phyloP scores from a whole-genome alignment of 2,329 filamentous ascomycete genomes.

The Aspergillus pseudotamarii region DNA sequence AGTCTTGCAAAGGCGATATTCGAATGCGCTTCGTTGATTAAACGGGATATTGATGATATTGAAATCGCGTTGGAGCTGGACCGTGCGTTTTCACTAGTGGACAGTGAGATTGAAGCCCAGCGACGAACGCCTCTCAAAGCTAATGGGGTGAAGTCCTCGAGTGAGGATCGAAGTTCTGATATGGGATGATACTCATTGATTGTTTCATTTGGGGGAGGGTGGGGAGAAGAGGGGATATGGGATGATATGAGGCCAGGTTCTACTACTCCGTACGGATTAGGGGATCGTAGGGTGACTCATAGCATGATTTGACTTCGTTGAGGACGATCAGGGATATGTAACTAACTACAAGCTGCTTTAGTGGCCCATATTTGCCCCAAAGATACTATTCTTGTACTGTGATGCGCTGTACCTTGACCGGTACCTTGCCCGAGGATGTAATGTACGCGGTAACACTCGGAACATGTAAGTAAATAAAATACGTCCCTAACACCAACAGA shows the following conservation, averaged over 20 bases:
- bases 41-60: slow-evolving; percentile 21
- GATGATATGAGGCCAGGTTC: not conserved
- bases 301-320: not conserved
- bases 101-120: slow-evolving; percentile 34
- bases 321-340: not conserved
- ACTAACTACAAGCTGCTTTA: not conserved
- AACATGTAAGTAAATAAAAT: not conserved
- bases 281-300: not conserved
- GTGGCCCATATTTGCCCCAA: not conserved
- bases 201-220: not conserved
- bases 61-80: slow-evolving; percentile 28
- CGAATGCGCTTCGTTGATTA: slow-evolving; percentile 31
- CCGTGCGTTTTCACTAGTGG: slow-evolving; percentile 28
- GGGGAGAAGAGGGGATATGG: not conserved
- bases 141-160: not conserved
- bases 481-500: not conserved
- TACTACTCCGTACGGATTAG: not conserved
- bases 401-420: not conserved
- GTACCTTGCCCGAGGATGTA: slow-evolving; percentile 2
- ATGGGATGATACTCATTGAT: not conserved
- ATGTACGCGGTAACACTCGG: slow-evolving; percentile 6
- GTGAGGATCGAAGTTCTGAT: not conserved
- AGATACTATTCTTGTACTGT: not conserved
- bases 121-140: slow-evolving; percentile 16
- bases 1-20: slow-evolving; percentile 36